Evolutionary conservation across 495 filamentous ascomycete species (phyloP), one percentile per base, ranked within the genome.

Genomic region (Tuber melanosporum): DNA sequence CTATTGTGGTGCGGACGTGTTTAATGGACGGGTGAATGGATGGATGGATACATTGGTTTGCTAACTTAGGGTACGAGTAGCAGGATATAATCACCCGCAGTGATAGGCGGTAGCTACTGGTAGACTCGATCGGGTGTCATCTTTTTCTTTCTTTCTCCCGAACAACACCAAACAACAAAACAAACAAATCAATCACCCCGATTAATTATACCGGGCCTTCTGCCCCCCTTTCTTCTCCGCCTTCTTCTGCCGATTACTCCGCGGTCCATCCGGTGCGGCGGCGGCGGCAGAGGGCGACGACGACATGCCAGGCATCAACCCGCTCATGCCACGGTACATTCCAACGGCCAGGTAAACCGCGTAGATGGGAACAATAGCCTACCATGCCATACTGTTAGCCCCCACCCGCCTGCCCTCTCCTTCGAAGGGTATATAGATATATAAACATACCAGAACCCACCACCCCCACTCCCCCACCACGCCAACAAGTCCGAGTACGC

Each of bases 381-480:
- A 88, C 42, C 72, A 3, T 86, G 88, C 42, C 72, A 3, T n/a
- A 9, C 44, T 17, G 44, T 78, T 72, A 74, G 47, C 70, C 52
- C 26, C 45, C 36, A 15, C 32, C 66, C 9, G 12, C 26, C 32
- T 52, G 4, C 42, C 42, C 7, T 7, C 42, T 43, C 73, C 22
- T 36, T 20, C 44, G 20, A 47, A 36, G 9, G 39, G n/a, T 44
- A 41, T 41, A 41, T 41, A 41, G 2, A 41, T 41, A 41, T 22
- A 70, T 17, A 73, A 26, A 73, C 81, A 72, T 71, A 83, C 82
- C 88, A 89, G 94, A 42, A 93, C 79, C 84, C 92, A 89, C 93
- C 93, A 95, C 19, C 88, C 91, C 84, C 90, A 88, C 82, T 95
- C 91, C 42, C 92, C 92, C 71, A 93, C 88, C 6, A 94, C 70